These are phyloP conservation scores for Dryadomyces sulphureus DNA, from an alignment of 2,329 filamentous ascomycete species.

Conservation along the genomic window DNA sequence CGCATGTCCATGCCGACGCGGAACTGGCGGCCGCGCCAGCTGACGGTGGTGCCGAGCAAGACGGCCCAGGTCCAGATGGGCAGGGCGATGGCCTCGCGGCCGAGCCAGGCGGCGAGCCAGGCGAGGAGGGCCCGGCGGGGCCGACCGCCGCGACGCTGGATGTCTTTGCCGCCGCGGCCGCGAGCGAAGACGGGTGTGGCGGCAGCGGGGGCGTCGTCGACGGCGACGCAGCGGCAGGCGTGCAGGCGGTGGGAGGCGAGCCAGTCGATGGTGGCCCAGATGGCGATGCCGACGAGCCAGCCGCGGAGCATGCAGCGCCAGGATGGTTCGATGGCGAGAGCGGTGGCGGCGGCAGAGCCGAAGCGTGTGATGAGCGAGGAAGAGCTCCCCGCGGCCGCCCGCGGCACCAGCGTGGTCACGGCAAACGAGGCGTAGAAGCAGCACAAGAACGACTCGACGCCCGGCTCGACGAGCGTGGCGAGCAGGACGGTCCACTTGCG, in stretches of 20 bases:
- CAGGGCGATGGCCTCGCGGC: constrained; percentile 65
- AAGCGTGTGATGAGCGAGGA: constrained; percentile 25
- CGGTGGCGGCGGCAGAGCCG: no score
- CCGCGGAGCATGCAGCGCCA: constrained; percentile 51
- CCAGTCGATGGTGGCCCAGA: constrained; percentile 68
- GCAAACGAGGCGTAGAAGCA: constrained; percentile 68
- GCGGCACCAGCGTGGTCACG: constrained; percentile 46
- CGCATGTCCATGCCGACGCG: constrained; percentile 73
- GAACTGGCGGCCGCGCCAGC: constrained; percentile 76
- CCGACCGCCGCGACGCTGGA: constrained; percentile 19
- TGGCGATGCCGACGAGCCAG: constrained; percentile 49
- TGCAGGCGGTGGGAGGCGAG: constrained; percentile 61
- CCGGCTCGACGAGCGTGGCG: constrained; percentile 84
- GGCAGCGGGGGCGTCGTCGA: constrained; percentile 50
- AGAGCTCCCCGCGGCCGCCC: constrained; percentile 22
- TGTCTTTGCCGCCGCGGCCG: constrained; percentile 20
- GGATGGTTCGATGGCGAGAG: constrained; percentile 36
- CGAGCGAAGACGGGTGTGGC: constrained; percentile 56
- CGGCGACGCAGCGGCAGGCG: constrained; percentile 52
- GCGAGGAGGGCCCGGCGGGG: constrained; percentile 43
- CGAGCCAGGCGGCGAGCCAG: constrained; percentile 75
- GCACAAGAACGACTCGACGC: constrained; percentile 78
- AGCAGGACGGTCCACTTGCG: constrained; percentile 85
- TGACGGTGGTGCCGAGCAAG: constrained; percentile 71
- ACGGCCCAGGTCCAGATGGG: constrained; percentile 89